phyloP scores from a whole-genome alignment of 441 rosid genomes.

The Croton laevigatus region DNA sequence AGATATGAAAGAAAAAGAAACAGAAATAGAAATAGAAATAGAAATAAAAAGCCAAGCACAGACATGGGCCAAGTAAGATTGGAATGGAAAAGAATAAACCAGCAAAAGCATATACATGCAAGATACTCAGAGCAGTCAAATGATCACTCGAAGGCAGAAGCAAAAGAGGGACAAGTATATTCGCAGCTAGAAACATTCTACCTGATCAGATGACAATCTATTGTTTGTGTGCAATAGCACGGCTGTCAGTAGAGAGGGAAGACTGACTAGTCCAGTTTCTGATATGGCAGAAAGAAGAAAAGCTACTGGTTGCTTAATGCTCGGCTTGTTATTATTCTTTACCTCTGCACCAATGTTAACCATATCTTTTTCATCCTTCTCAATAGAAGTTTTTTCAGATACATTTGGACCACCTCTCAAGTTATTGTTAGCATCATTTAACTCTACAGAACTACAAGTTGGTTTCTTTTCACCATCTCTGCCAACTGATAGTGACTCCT shows the following conservation, averaged over 20 bases:
- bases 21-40: neutral
- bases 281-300: constrained; percentile 70
- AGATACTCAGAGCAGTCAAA: constrained; percentile 14
- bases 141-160: constrained; percentile 6
- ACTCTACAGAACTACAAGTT: constrained; percentile 23
- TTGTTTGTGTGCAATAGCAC: constrained; percentile 76
- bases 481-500: constrained; percentile 20
- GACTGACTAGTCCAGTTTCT: constrained; percentile 78
- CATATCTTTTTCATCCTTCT: constrained; percentile 37
- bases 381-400: constrained; percentile 24
- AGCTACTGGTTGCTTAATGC: constrained; percentile 44
- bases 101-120: neutral
- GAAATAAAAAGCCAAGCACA: neutral
- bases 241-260: constrained; percentile 73
- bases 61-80: neutral
- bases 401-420: constrained; percentile 26
- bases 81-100: neutral
- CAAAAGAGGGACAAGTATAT: neutral
- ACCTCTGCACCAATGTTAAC: constrained; percentile 28
- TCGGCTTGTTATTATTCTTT: constrained; percentile 25
- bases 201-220: constrained; percentile 64
- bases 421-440: constrained; percentile 23
- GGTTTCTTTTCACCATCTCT: constrained; percentile 36
- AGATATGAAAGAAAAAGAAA: neutral
- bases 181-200: constrained; percentile 22